These are phyloP conservation scores for Skeletonema potamos DNA, from an alignment of 108 stramenopile species.

Conservation along the genomic window DNA sequence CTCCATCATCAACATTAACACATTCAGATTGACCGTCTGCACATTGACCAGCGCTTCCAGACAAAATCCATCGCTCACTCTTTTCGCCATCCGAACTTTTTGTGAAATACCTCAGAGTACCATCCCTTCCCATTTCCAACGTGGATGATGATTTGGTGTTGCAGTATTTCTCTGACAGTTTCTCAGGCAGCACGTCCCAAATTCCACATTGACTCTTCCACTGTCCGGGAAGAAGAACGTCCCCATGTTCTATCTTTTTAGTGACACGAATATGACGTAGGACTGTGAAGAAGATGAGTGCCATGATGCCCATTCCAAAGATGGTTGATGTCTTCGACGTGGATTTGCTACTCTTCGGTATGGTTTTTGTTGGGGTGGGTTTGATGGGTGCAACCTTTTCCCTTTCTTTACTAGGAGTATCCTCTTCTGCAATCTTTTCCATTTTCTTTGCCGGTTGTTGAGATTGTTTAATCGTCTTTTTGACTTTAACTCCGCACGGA, in stretches of 20 bases:
- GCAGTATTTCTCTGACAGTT: neutral
- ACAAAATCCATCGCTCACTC: neutral
- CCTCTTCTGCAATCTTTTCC: slow-evolving; percentile 14
- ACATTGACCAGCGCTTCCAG: slow-evolving; percentile 2
- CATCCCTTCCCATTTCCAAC: slow-evolving; percentile 36
- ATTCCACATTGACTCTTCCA: slow-evolving; percentile 42
- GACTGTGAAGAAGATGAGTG: slow-evolving; percentile 8
- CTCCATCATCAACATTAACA: neutral
- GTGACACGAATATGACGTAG: slow-evolving; percentile 18
- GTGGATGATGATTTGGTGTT: slow-evolving; percentile 17
- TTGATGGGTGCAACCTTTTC: neutral
- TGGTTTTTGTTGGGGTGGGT: neutral
- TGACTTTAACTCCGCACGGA: slow-evolving; percentile 17
- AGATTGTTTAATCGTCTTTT: neutral
- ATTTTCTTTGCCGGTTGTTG: slow-evolving; percentile 7
- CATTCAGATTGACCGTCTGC: neutral
- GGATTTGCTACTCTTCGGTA: neutral
- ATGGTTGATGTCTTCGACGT: slow-evolving; percentile 5
- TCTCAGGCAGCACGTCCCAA: slow-evolving; percentile 24
- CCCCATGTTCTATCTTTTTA: slow-evolving; percentile 10
- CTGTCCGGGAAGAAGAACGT: slow-evolving; percentile 24
- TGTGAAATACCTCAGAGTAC: slow-evolving; percentile 24
- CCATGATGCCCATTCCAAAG: slow-evolving; percentile 2
- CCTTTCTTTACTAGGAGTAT: neutral
- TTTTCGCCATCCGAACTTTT: slow-evolving; percentile 7